Conservation (phyloP, 202 grass and related monocot genomes). For the Carex arenaria region DNA sequence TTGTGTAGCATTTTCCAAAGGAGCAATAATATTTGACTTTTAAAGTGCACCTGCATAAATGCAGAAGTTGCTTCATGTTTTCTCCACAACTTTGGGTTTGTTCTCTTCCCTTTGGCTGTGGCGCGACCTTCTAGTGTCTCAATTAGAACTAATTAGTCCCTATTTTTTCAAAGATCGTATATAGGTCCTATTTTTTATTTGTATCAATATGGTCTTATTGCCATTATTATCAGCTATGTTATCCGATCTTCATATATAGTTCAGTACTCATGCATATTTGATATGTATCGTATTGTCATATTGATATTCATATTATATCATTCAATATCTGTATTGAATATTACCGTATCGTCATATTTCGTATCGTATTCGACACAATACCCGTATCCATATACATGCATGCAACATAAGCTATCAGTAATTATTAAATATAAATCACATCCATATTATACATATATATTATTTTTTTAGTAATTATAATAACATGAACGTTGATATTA, state of each 20-base stretch:
- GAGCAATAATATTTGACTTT: background rate
- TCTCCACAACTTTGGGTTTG: conserved; percentile 8
- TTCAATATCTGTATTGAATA: too few relatives aligned
- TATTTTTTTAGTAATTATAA: background rate
- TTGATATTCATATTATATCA: too few relatives aligned
- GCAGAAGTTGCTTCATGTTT: background rate
- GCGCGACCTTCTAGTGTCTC: background rate
- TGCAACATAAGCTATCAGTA: too few relatives aligned
- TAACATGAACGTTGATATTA: background rate
- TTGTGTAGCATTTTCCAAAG: background rate
- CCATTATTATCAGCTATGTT: too few relatives aligned
- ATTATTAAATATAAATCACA: background rate
- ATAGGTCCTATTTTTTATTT: background rate
- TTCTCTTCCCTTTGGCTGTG: background rate
- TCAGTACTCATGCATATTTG: too few relatives aligned
- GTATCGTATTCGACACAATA: too few relatives aligned
- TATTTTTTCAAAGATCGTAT: background rate
- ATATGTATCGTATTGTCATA: too few relatives aligned
- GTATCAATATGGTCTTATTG: background rate
- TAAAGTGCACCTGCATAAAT: background rate
- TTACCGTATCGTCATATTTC: too few relatives aligned
- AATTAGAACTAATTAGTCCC: background rate
- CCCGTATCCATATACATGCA: too few relatives aligned
- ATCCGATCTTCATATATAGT: too few relatives aligned
- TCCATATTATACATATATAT: background rate